phyloP scores from a whole-genome alignment of 441 rosid species.

The Gossypium schwendimanii region DNA sequence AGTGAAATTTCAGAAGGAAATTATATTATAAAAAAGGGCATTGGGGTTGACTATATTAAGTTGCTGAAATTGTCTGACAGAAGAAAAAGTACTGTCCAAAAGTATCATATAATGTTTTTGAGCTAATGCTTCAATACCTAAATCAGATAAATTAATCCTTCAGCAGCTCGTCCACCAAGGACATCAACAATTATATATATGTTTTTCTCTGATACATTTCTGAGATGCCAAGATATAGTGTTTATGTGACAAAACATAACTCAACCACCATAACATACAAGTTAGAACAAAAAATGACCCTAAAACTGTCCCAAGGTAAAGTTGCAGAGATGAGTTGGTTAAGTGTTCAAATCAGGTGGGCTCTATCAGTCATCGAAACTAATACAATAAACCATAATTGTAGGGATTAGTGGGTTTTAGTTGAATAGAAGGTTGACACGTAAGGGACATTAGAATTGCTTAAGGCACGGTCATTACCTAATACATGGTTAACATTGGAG shows the following conservation, averaged over 20 bases:
- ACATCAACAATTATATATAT: not conserved
- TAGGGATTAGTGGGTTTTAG: not conserved
- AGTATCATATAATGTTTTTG: not conserved
- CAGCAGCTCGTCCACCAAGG: not conserved
- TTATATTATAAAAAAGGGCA: not conserved
- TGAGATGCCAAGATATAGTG: not conserved
- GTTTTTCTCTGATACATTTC: not conserved
- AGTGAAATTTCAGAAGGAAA: not conserved
- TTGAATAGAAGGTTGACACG: not conserved
- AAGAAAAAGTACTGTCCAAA: not conserved
- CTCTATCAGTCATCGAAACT: slow-evolving; percentile 15
- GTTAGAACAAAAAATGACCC: slow-evolving; percentile 9
- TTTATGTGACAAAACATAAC: not conserved
- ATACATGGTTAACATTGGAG: slow-evolving; percentile 15
- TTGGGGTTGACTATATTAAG: not conserved
- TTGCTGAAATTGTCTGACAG: not conserved
- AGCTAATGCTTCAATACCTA: not conserved
- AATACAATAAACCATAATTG: slow-evolving; percentile 6
- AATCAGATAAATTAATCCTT: not conserved
- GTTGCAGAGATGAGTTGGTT: slow-evolving; percentile 19
- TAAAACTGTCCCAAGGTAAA: slow-evolving; percentile 3
- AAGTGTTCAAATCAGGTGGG: slow-evolving; percentile 27
- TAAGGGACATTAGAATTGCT: not conserved
- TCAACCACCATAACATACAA: not conserved
- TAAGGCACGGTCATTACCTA: slow-evolving; percentile 12